Conservation (phyloP, 768 basidiomycete genomes). For the Cystoderma amianthinum region DNA sequence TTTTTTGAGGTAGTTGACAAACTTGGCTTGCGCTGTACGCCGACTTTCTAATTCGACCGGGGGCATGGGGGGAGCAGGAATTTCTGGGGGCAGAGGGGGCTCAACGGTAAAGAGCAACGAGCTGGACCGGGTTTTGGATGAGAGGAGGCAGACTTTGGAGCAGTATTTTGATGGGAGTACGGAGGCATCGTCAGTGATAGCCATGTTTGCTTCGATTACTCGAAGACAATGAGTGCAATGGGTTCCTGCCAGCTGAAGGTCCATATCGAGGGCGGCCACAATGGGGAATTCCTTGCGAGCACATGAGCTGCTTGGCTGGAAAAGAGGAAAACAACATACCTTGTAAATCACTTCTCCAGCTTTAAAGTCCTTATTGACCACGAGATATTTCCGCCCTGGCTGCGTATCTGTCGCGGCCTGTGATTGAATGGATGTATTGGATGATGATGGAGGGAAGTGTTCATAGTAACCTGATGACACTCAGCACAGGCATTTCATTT, state of each 20-base stretch:
- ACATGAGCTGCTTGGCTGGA: too few relatives aligned
- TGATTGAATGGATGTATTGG: constrained; percentile 57
- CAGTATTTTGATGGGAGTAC: constrained; percentile 61
- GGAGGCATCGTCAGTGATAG: constrained; percentile 39
- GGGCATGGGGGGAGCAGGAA: constrained; percentile 17
- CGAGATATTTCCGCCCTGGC: constrained; percentile 44
- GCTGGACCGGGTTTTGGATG: constrained; percentile 54
- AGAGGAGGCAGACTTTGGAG: constrained; percentile 57
- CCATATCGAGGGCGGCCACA: constrained; percentile 63
- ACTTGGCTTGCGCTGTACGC: constrained; percentile 50
- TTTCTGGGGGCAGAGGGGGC: constrained; percentile 45
- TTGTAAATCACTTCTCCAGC: constrained; percentile 75
- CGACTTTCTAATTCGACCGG: constrained; percentile 35
- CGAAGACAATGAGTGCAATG: constrained; percentile 75
- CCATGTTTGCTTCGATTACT: constrained; percentile 36
- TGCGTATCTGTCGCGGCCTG: constrained; percentile 19
- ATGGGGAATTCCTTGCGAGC: constrained; percentile 67
- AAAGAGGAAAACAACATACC: constrained; percentile 27
- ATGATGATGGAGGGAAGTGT: constrained; percentile 65
- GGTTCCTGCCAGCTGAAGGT: constrained; percentile 59
- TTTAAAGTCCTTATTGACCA: constrained; percentile 60
- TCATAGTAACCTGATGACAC: constrained; percentile 62
- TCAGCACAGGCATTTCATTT: constrained; percentile 6
- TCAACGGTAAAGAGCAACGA: constrained; percentile 68
- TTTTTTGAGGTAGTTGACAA: constrained; percentile 47